Percentiles rank a stretch among this genome's conserved stretches.
Conservation (phyloP, 805 yeast genomes). For the Teunomyces gatunensis region DNA sequence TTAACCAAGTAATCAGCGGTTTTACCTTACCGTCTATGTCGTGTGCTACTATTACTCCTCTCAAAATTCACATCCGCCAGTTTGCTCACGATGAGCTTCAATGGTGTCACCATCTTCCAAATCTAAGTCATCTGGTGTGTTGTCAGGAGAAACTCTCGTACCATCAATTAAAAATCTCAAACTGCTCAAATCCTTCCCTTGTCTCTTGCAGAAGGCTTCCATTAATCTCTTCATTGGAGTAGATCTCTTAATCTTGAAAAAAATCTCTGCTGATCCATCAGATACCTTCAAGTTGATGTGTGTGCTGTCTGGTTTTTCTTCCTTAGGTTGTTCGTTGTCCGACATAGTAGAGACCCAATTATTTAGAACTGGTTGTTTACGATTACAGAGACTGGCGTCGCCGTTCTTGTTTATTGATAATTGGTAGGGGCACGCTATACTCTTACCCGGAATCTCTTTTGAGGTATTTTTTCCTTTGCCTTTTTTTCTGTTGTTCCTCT, state of each 20-base stretch:
- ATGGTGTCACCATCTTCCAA: constrained; percentile 95
- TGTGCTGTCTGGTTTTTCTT: constrained; percentile 53
- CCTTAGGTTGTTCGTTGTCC: constrained; percentile 28
- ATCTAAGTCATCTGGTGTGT: constrained; percentile 90
- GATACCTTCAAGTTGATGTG: constrained; percentile 93
- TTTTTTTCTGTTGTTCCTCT: background rate
- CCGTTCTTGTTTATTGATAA: background rate
- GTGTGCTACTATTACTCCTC: background rate
- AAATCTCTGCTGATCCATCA: constrained; percentile 90
- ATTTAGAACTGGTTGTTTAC: constrained; percentile 1
- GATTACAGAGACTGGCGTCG: background rate
- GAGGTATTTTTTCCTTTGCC: background rate
- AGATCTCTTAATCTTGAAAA: constrained; percentile 89
- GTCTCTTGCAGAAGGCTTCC: constrained; percentile 98
- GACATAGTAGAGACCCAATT: constrained; percentile 14
- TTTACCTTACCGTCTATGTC: background rate
- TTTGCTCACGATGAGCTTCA: constrained; percentile 96
- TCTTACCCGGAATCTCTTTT: constrained; percentile 1
- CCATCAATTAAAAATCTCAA: constrained; percentile 93
- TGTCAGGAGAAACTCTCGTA: constrained; percentile 79
- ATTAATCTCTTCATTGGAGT: constrained; percentile 92
- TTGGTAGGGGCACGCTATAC: no score
- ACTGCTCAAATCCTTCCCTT: constrained; percentile 81
- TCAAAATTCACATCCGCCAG: constrained; percentile 48
- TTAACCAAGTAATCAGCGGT: background rate